phyloP scores from a whole-genome alignment of 805 yeast species.

The Nakazawaea anatomiae region DNA sequence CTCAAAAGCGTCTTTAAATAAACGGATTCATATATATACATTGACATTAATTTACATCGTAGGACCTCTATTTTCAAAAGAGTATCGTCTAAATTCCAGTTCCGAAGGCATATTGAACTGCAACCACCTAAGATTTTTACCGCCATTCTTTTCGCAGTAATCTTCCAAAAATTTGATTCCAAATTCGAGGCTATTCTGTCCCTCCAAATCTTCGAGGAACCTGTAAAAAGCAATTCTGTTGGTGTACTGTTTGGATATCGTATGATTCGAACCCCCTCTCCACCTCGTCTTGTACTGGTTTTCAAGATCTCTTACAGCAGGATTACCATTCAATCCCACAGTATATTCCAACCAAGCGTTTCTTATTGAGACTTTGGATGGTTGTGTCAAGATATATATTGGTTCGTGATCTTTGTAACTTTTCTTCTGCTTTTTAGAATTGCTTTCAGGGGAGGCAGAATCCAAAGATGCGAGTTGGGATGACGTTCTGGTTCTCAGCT shows the following conservation, averaged over 20 bases:
- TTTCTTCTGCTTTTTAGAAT: constrained; percentile 15
- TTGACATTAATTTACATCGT: neutral
- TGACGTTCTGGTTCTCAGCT: constrained; percentile 6
- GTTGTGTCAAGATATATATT: constrained; percentile 13
- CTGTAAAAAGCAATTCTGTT: constrained; percentile 9
- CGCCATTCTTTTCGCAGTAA: constrained; percentile 7
- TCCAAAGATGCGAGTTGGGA: constrained; percentile 6
- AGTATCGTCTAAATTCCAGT: constrained; percentile 3
- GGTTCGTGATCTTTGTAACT: constrained; percentile 12
- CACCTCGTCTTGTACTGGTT: constrained; percentile 34
- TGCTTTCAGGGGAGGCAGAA: constrained; percentile 15
- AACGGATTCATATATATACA: neutral
- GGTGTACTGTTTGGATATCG: constrained; percentile 22
- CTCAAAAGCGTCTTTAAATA: neutral
- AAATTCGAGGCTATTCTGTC: constrained; percentile 5
- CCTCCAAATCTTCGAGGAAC: constrained; percentile 8
- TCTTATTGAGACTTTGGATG: constrained; percentile 12
- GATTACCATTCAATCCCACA: constrained; percentile 33
- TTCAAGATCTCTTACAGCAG: constrained; percentile 33
- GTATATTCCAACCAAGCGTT: constrained; percentile 26
- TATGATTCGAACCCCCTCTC: constrained; percentile 29
- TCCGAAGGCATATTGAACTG: constrained; percentile 10
- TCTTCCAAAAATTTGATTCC: constrained; percentile 11
- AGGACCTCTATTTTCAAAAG: constrained; percentile 1
- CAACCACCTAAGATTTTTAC: constrained; percentile 9